Percentiles rank a stretch among this genome's conserved stretches.
phyloP scores from a whole-genome alignment of 371 early-diverging fungal species.

The Actinomortierella ambigua region DNA sequence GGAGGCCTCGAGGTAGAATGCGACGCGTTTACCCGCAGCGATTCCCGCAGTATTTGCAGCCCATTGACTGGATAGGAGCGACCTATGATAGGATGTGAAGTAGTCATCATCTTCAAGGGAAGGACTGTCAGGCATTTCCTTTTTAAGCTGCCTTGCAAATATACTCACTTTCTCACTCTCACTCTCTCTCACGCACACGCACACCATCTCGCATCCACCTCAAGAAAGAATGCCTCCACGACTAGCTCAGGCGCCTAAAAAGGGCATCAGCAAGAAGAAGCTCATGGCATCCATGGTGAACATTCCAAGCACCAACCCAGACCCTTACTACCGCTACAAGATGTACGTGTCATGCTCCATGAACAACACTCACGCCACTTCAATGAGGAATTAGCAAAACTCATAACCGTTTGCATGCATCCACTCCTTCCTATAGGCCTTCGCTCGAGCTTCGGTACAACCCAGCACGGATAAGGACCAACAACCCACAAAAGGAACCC shows the following conservation, averaged over 20 bases:
- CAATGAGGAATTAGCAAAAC: too few relatives aligned
- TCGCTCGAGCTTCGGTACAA: constrained; percentile 41
- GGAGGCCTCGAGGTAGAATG: too few relatives aligned
- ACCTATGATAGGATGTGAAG: too few relatives aligned
- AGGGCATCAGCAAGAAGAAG: constrained; percentile 40
- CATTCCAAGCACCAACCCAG: constrained; percentile 46
- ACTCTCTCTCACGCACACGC: background rate
- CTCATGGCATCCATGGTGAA: constrained; percentile 49
- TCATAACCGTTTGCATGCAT: too few relatives aligned
- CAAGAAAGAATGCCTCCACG: background rate
- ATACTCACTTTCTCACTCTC: background rate
- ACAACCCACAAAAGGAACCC: constrained; percentile 28
- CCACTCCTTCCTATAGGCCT: constrained; percentile 27
- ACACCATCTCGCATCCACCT: background rate
- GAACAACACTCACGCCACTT: background rate
- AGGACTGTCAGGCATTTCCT: too few relatives aligned
- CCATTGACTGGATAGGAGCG: too few relatives aligned
- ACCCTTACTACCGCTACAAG: constrained; percentile 47
- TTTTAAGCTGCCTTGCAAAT: too few relatives aligned
- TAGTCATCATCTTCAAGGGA: too few relatives aligned
- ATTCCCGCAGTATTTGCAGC: too few relatives aligned
- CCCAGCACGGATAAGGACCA: constrained; percentile 37
- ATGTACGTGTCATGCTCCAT: constrained; percentile 14
- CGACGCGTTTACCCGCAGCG: too few relatives aligned
- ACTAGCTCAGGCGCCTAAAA: constrained; percentile 13